Evolutionary conservation across 2,329 filamentous ascomycete genomes (phyloP).

Genomic region (Xylaria sp.): DNA sequence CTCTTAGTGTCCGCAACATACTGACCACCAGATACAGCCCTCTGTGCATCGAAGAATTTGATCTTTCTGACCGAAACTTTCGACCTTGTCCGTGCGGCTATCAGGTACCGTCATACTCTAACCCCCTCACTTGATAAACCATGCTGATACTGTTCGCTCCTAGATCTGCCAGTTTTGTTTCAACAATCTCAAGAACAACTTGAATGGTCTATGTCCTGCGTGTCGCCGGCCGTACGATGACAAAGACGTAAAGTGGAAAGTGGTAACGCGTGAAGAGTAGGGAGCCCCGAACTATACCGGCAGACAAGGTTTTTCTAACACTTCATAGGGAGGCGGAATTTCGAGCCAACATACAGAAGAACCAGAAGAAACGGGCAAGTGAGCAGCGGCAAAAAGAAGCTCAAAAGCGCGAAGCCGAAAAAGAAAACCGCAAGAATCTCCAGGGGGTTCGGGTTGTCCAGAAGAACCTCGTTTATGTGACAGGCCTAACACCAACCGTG

Average conservation of each 20-base stretch:
- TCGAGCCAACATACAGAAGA: constrained; percentile 82
- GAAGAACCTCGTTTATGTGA: constrained; percentile 98
- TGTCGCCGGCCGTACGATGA: constrained; percentile 96
- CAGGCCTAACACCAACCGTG: constrained; percentile 89
- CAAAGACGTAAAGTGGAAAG: constrained; percentile 96
- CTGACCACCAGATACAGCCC: constrained; percentile 68
- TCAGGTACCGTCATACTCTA: constrained; percentile 70
- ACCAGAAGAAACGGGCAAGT: constrained; percentile 89
- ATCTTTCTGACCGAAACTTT: constrained; percentile 97
- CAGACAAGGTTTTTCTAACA: constrained; percentile 42
- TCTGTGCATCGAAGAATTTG: constrained; percentile 98
- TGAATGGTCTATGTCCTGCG: constrained; percentile 97
- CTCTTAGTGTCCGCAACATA: constrained; percentile 30
- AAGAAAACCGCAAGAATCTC: constrained; percentile 93
- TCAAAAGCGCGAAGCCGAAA: constrained; percentile 95
- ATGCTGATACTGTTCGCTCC: constrained; percentile 30
- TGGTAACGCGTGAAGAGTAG: constrained; percentile 94
- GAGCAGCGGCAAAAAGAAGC: constrained; percentile 90
- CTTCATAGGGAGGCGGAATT: constrained; percentile 73
- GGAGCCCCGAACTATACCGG: constrained; percentile 49
- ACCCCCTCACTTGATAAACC: constrained; percentile 23
- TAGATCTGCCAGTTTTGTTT: constrained; percentile 99
- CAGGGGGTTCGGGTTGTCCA: constrained; percentile 96
- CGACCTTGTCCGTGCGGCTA: constrained; percentile 97
- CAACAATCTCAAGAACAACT: constrained; percentile 98